These are phyloP conservation scores for Saccharomyces hybrid DNA, from an alignment of 1,139 yeast species.

Conservation along the genomic window DNA sequence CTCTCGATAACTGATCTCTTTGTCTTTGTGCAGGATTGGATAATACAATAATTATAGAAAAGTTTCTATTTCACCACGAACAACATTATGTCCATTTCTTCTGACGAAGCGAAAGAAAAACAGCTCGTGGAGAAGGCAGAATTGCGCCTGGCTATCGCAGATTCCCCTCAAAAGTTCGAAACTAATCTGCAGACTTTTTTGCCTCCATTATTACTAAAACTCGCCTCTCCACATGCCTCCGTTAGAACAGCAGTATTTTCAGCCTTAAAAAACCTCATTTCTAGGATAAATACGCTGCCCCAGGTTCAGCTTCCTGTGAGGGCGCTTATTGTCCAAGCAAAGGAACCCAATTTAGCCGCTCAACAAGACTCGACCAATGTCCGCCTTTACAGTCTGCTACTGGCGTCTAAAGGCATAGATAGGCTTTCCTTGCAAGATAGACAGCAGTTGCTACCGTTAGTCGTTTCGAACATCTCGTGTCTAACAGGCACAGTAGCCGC, in stretches of 20 bases:
- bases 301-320: conserved; percentile 53
- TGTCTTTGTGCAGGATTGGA: background rate
- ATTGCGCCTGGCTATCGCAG: conserved; percentile 72
- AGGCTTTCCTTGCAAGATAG: conserved; percentile 37
- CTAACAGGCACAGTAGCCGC: conserved; percentile 41
- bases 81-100: background rate
- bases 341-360: conserved; percentile 41
- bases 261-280: conserved; percentile 58
- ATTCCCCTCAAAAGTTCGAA: conserved; percentile 58
- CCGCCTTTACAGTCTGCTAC: conserved; percentile 56
- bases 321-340: conserved; percentile 57
- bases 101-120: conserved; percentile 41
- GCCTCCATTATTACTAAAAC: conserved; percentile 70
- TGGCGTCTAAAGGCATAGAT: conserved; percentile 59
- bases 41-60: background rate
- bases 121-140: conserved; percentile 70
- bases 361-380: conserved; percentile 47
- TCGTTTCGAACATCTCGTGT: conserved; percentile 42
- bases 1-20: background rate
- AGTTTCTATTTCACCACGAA: background rate
- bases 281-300: conserved; percentile 56
- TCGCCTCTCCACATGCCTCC: conserved; percentile 62
- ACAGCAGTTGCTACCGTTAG: conserved; percentile 39
- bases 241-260: conserved; percentile 65
- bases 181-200: conserved; percentile 54